These are phyloP conservation scores for Ceratocystis albifundus DNA, from an alignment of 2,329 filamentous ascomycete genomes.

Conservation along the genomic window DNA sequence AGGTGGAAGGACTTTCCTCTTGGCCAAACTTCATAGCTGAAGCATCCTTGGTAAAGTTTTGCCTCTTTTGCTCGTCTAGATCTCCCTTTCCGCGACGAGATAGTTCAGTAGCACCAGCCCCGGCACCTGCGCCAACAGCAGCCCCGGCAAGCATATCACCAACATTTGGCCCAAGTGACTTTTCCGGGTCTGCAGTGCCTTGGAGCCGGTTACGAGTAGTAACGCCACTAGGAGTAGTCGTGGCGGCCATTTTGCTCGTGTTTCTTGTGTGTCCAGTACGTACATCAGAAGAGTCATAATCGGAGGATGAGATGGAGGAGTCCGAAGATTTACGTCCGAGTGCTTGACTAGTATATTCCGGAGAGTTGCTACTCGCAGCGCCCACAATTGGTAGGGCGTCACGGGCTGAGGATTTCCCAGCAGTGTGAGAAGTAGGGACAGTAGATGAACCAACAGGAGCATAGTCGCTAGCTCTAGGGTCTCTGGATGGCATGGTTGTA, in stretches of 20 bases:
- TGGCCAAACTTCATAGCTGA: too few species aligned
- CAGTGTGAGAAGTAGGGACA: not conserved
- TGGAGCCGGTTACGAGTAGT: not conserved
- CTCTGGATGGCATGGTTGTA: not conserved
- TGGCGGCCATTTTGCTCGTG: not conserved
- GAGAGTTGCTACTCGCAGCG: not conserved
- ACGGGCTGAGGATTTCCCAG: not conserved
- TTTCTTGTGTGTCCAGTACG: not conserved
- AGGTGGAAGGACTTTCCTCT: not conserved
- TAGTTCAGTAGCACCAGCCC: not conserved
- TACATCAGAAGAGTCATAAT: conserved; percentile 8
- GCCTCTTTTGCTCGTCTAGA: too few species aligned
- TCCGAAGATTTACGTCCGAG: not conserved
- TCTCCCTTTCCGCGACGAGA: conserved; percentile 43
- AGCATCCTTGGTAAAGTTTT: too few species aligned
- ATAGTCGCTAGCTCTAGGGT: not conserved
- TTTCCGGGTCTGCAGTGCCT: conserved; percentile 8
- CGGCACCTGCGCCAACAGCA: conserved; percentile 14
- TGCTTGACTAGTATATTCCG: not conserved
- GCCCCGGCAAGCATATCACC: conserved; percentile 18
- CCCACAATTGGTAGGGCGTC: conserved; percentile 3
- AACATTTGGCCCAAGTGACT: conserved; percentile 16
- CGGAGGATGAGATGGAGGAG: conserved; percentile 14
- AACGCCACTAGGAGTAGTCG: not conserved
- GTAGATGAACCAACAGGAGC: not conserved